phyloP scores from a whole-genome alignment of 1,139 yeast species.

The Wickerhamiella pararugosa region DNA sequence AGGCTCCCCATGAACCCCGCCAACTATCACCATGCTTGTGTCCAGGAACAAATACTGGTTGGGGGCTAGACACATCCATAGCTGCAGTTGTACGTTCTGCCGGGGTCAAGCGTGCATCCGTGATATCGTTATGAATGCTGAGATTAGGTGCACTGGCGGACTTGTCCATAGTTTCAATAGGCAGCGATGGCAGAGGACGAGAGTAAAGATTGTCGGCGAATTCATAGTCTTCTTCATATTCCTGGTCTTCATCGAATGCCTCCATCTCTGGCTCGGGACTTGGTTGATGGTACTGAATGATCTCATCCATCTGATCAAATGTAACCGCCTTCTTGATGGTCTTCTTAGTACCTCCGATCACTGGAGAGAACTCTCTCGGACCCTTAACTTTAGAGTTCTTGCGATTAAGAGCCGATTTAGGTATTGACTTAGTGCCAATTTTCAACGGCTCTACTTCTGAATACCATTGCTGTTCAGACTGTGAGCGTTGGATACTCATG shows the following conservation, averaged over 20 bases:
- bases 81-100: conserved; percentile 14
- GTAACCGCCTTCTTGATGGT: conserved; percentile 21
- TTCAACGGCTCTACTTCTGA: conserved; percentile 5
- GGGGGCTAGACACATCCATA: conserved; percentile 8
- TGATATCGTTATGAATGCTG: neutral
- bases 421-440: conserved; percentile 2
- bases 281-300: conserved; percentile 29
- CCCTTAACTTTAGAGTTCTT: conserved; percentile 4
- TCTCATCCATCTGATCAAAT: conserved; percentile 25
- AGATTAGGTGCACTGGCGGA: conserved; percentile 1
- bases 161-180: conserved; percentile 1
- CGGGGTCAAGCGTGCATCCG: conserved; percentile 7
- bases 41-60: conserved; percentile 14
- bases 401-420: neutral
- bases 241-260: neutral
- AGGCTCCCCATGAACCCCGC: conserved; percentile 7
- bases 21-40: conserved; percentile 14
- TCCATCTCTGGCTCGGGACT: conserved; percentile 23
- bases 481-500: conserved; percentile 1
- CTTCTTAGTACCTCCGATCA: conserved; percentile 7
- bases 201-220: conserved; percentile 7
- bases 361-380: conserved; percentile 12
- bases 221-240: neutral
- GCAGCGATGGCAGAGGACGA: neutral
- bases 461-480: conserved; percentile 2